phyloP scores from a whole-genome alignment of 2,329 filamentous ascomycete species.

The Cladobotryum protrusum region DNA sequence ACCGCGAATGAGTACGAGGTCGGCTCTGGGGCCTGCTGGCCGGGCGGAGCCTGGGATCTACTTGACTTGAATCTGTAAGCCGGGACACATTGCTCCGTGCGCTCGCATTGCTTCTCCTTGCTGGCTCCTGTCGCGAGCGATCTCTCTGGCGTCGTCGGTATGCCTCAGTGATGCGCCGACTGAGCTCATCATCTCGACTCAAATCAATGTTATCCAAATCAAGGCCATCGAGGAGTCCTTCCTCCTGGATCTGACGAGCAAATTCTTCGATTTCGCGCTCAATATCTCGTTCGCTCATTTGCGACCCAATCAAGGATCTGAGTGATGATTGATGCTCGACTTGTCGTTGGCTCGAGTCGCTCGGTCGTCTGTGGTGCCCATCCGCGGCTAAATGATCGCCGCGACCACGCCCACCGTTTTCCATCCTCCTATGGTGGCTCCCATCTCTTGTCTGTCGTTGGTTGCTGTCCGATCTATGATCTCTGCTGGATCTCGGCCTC shows the following conservation, averaged over 20 bases:
- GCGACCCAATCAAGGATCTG: slow-evolving; percentile 73
- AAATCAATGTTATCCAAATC: slow-evolving; percentile 84
- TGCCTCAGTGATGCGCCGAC: slow-evolving; percentile 82
- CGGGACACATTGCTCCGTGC: slow-evolving; percentile 31
- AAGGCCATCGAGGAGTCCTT: slow-evolving; percentile 80
- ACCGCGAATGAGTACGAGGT: slow-evolving; percentile 39
- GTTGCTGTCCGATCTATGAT: slow-evolving; percentile 25
- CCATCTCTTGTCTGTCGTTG: slow-evolving; percentile 20
- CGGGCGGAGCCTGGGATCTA: slow-evolving; percentile 24
- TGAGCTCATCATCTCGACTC: slow-evolving; percentile 81
- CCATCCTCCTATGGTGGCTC: slow-evolving; percentile 17
- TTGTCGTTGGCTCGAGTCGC: slow-evolving; percentile 48
- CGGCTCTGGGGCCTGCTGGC: slow-evolving; percentile 24
- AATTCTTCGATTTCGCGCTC: slow-evolving; percentile 89
- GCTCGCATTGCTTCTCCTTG: slow-evolving; percentile 37
- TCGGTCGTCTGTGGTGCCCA: slow-evolving; percentile 31
- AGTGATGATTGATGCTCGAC: slow-evolving; percentile 88
- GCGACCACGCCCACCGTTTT: slow-evolving; percentile 21
- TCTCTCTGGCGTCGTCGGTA: slow-evolving; percentile 71
- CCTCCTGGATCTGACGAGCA: slow-evolving; percentile 78
- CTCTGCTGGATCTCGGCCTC: slow-evolving; percentile 25
- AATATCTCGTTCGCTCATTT: slow-evolving; percentile 70
- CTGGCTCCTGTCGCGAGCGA: slow-evolving; percentile 43
- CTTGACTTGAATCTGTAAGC: slow-evolving; percentile 14
- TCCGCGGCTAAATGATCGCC: slow-evolving; percentile 33